A percentile compares a stretch with the other conserved stretches of the same genome.
phyloP scores from a whole-genome alignment of 2,329 filamentous ascomycete genomes.

The Thyridium curvatum region DNA sequence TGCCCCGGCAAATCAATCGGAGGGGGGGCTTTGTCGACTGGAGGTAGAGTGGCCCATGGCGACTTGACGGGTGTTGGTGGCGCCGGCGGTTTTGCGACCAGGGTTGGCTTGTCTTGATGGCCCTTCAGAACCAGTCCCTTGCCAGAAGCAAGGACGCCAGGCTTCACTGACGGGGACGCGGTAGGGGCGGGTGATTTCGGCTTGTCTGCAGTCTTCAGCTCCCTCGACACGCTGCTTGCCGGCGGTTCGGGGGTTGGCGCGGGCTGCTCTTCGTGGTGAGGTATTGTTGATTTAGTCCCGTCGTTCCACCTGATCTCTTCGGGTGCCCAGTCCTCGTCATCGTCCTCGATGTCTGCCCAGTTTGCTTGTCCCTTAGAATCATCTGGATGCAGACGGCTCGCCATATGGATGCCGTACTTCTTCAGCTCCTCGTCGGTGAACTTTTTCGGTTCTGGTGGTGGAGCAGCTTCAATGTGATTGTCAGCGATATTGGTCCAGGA shows the following conservation, averaged over 20 bases:
- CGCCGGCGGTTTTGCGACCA: conserved; percentile 65
- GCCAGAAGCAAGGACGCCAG: conserved; percentile 41
- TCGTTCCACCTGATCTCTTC: conserved; percentile 85
- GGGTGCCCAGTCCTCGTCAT: conserved; percentile 81
- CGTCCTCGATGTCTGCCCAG: conserved; percentile 87
- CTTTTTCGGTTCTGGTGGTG: conserved; percentile 68
- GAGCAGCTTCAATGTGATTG: conserved; percentile 37
- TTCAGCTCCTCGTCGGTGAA: conserved; percentile 83
- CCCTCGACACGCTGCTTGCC: conserved; percentile 10
- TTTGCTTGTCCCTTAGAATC: conserved; percentile 70
- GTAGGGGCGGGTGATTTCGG: conserved; percentile 34
- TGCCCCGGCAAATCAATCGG: too few species aligned
- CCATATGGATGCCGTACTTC: conserved; percentile 81
- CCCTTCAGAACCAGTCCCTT: conserved; percentile 62
- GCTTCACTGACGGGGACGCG: conserved; percentile 34
- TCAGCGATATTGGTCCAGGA: conserved; percentile 13
- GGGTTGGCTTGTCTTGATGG: conserved; percentile 62
- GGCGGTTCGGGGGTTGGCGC: conserved; percentile 10
- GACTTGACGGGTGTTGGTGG: conserved; percentile 72
- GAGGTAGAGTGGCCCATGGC: conserved; percentile 83
- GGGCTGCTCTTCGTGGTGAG: conserved; percentile 49
- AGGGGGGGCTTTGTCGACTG: conserved; percentile 71
- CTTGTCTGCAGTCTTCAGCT: conserved; percentile 29
- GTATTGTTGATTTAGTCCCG: conserved; percentile 73
- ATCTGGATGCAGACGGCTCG: conserved; percentile 70